phyloP scores from a whole-genome alignment of 2,329 filamentous ascomycete genomes.

The Graphium sp. region DNA sequence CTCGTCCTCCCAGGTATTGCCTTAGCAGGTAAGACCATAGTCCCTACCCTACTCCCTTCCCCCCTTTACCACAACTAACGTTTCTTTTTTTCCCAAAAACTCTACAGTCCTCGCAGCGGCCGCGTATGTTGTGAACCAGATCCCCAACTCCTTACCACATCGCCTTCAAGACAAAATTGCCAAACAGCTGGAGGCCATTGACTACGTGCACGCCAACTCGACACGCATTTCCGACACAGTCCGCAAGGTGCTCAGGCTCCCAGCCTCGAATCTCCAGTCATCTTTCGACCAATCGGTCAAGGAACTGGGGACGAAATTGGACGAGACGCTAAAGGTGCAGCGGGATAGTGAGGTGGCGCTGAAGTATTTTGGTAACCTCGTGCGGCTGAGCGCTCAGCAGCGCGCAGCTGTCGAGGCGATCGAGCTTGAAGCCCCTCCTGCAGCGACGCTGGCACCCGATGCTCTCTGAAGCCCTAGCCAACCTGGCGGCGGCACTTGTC shows the following conservation, averaged over 20 bases:
- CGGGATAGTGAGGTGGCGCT: slow-evolving; percentile 71
- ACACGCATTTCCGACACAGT: slow-evolving; percentile 71
- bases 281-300: slow-evolving; percentile 75
- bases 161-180: slow-evolving; percentile 77
- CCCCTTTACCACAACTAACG: slow-evolving; percentile 5
- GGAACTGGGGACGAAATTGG: slow-evolving; percentile 59
- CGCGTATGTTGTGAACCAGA: slow-evolving; percentile 70
- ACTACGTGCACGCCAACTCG: slow-evolving; percentile 86
- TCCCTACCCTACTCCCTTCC: not conserved
- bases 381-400: slow-evolving; percentile 44
- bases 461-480: slow-evolving; percentile 1
- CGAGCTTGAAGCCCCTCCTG: slow-evolving; percentile 36
- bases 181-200: slow-evolving; percentile 59
- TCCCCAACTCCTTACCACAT: slow-evolving; percentile 75
- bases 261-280: slow-evolving; percentile 71
- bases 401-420: slow-evolving; percentile 30
- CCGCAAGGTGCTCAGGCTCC: slow-evolving; percentile 74
- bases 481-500: too few species aligned
- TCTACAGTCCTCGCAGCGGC: slow-evolving; percentile 51
- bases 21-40: slow-evolving; percentile 49
- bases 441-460: slow-evolving; percentile 11
- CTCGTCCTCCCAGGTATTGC: slow-evolving; percentile 69
- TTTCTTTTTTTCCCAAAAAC: too few species aligned
- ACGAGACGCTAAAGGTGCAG: slow-evolving; percentile 69
- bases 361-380: slow-evolving; percentile 81